Percentiles rank a stretch among this genome's conserved stretches.
Evolutionary conservation across 2,329 filamentous ascomycete species (phyloP).

Genomic region (Aspergillus costaricaensis): DNA sequence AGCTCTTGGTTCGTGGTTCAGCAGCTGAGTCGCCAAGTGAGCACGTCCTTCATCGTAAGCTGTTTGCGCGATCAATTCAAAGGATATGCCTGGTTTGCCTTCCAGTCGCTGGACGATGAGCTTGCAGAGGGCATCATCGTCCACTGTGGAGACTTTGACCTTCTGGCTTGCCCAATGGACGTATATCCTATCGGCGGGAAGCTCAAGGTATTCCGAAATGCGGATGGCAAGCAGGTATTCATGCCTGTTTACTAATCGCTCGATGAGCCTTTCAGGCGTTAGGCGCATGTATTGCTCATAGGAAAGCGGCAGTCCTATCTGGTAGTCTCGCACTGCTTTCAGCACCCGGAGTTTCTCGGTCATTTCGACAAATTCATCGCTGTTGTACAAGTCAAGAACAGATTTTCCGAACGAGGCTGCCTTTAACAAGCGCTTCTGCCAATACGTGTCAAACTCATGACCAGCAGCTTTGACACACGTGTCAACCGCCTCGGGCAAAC

Average conservation of each 20-base stretch:
- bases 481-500: slow-evolving; percentile 89
- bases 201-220: slow-evolving; percentile 80
- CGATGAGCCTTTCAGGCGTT: slow-evolving; percentile 84
- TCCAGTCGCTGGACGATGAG: slow-evolving; percentile 83
- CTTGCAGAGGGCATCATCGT: slow-evolving; percentile 84
- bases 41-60: slow-evolving; percentile 92
- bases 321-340: slow-evolving; percentile 88
- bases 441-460: slow-evolving; percentile 83
- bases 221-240: slow-evolving; percentile 90
- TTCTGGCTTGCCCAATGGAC: slow-evolving; percentile 97
- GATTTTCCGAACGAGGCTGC: slow-evolving; percentile 98
- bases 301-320: slow-evolving; percentile 84
- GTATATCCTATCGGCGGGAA: slow-evolving; percentile 87
- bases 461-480: slow-evolving; percentile 91
- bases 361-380: slow-evolving; percentile 98
- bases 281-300: slow-evolving; percentile 93
- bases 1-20: slow-evolving; percentile 91
- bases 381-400: slow-evolving; percentile 94
- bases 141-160: slow-evolving; percentile 78
- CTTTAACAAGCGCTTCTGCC: slow-evolving; percentile 95
- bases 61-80: slow-evolving; percentile 87
- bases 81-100: slow-evolving; percentile 89
- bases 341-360: slow-evolving; percentile 90
- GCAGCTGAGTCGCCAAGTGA: slow-evolving; percentile 82
- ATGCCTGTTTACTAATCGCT: slow-evolving; percentile 80